Conservation (phyloP, 2,329 filamentous ascomycete genomes). For the Neurospora crassa region DNA sequence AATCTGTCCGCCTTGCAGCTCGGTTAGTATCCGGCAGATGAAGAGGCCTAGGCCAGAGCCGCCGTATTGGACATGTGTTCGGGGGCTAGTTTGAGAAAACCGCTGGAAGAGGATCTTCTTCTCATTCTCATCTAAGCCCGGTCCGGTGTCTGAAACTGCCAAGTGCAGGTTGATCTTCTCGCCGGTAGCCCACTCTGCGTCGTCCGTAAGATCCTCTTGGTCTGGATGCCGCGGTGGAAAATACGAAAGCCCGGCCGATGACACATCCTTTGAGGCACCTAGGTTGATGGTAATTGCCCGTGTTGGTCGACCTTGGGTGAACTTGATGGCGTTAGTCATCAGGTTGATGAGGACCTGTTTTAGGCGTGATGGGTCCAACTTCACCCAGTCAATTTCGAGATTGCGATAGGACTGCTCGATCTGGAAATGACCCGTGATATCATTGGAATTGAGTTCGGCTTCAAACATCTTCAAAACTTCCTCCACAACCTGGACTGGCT, state of each 20-base stretch:
- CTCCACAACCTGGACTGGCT: conserved; percentile 55
- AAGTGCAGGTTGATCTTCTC: conserved; percentile 65
- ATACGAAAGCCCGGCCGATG: conserved; percentile 34
- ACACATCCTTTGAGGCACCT: conserved; percentile 48
- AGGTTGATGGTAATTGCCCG: conserved; percentile 55
- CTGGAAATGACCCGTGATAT: conserved; percentile 60
- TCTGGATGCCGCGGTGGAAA: conserved; percentile 35
- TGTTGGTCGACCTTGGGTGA: conserved; percentile 50
- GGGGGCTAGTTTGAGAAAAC: conserved; percentile 68
- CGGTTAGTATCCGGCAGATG: conserved; percentile 66
- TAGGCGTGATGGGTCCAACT: conserved; percentile 64
- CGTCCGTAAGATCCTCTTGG: conserved; percentile 37
- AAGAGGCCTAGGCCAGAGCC: conserved; percentile 70
- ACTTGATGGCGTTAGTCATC: conserved; percentile 58
- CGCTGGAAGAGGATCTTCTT: conserved; percentile 66
- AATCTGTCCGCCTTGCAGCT: conserved; percentile 70
- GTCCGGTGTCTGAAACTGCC: conserved; percentile 61
- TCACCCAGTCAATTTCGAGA: conserved; percentile 60
- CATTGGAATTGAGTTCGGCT: conserved; percentile 60
- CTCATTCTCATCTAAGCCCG: conserved; percentile 60
- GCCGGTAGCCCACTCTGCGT: conserved; percentile 60
- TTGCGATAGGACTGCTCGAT: conserved; percentile 59
- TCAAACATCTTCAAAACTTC: conserved; percentile 70
- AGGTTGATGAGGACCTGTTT: conserved; percentile 70
- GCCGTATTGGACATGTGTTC: conserved; percentile 69